Evolutionary conservation across 73 alveolate genomes (phyloP).

Genomic region (Tetrahymena borealis): DNA sequence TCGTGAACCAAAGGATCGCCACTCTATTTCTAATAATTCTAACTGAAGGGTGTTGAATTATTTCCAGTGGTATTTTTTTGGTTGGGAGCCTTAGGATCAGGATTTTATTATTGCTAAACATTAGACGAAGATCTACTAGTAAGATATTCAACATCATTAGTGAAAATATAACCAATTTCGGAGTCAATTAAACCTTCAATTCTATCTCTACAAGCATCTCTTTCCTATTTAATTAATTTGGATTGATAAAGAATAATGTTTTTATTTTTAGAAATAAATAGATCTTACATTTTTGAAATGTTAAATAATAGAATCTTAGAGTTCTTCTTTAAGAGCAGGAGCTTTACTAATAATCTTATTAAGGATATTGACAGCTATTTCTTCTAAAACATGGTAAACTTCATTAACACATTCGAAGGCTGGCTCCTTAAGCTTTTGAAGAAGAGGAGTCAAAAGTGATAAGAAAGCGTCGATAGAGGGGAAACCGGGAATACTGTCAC

Average conservation of each 20-base stretch:
- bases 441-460: conserved; percentile 73
- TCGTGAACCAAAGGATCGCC: conserved; percentile 72
- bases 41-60: conserved; percentile 13
- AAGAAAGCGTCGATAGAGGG: conserved; percentile 93
- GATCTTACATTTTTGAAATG: not conserved
- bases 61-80: not conserved
- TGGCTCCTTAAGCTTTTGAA: conserved; percentile 76
- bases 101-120: conserved; percentile 27
- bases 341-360: not conserved
- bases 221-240: not conserved
- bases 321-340: not conserved
- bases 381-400: conserved; percentile 71
- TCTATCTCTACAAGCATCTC: conserved; percentile 10
- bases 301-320: not conserved
- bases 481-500: conserved; percentile 95
- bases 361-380: conserved; percentile 62
- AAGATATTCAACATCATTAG: conserved; percentile 54
- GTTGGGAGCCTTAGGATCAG: not conserved
- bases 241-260: not conserved
- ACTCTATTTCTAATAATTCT: conserved; percentile 22
- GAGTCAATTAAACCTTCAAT: conserved; percentile 47
- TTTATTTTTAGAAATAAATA: not conserved
- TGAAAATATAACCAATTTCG: conserved; percentile 53
- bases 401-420: conserved; percentile 73
- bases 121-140: conserved; percentile 31